Conservation (phyloP, 352 stramenopile genomes). For the Albugo laibachii region DNA sequence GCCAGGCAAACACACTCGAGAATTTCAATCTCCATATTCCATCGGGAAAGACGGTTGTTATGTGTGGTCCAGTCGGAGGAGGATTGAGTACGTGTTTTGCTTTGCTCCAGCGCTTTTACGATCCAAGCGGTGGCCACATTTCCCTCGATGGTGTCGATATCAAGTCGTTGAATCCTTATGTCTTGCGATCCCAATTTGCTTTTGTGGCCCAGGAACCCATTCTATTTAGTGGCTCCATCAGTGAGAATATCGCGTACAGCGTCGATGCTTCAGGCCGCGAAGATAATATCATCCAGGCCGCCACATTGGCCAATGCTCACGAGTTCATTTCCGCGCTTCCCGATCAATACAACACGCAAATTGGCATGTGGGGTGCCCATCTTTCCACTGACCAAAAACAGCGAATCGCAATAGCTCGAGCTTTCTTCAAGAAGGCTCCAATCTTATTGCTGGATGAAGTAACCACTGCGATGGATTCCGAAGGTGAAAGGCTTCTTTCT, state of each 20-base stretch:
- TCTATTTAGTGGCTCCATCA: slow-evolving; percentile 20
- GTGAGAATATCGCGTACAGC: slow-evolving; percentile 22
- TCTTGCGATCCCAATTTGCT: slow-evolving; percentile 16
- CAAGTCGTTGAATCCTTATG: slow-evolving; percentile 18
- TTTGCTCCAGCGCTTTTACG: slow-evolving; percentile 14
- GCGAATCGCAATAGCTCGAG: slow-evolving; percentile 64
- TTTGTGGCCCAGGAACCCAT: slow-evolving; percentile 44
- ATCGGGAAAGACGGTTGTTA: slow-evolving; percentile 34
- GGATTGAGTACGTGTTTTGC: slow-evolving; percentile 14
- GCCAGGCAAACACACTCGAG: slow-evolving; percentile 49
- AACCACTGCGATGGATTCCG: slow-evolving; percentile 32
- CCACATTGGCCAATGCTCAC: slow-evolving; percentile 60
- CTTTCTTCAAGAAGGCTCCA: slow-evolving; percentile 45
- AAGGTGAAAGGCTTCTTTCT: slow-evolving; percentile 50
- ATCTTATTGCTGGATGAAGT: slow-evolving; percentile 73
- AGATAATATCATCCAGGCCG: slow-evolving; percentile 62
- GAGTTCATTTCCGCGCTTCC: slow-evolving; percentile 76
- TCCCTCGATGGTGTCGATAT: slow-evolving; percentile 12
- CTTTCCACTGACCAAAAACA: slow-evolving; percentile 65
- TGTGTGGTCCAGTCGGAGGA: slow-evolving; percentile 18
- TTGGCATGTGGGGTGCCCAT: slow-evolving; percentile 23
- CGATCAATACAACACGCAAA: slow-evolving; percentile 26
- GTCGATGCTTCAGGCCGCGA: slow-evolving; percentile 26
- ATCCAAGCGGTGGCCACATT: slow-evolving; percentile 5
- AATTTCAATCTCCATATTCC: slow-evolving; percentile 67